Base-by-base conservation (phyloP, 768 basidiomycete species). In the Leccinum broughii region DNA sequence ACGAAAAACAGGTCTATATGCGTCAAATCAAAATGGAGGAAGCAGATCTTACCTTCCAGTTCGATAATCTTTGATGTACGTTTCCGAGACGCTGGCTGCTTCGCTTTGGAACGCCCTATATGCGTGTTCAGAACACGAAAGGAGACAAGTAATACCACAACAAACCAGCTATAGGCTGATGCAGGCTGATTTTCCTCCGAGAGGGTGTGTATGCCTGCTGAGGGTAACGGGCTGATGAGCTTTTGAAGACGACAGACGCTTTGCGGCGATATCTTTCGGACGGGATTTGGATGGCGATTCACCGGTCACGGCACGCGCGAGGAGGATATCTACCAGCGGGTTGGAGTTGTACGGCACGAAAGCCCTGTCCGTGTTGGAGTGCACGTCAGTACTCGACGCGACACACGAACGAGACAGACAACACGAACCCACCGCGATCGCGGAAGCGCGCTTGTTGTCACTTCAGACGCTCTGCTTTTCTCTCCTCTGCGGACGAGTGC, bases 331-430 rank as follows among this genome's bases (percentile, higher is more conserved):
- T 2, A 79, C 68, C 0, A 87, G 80, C 2, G 74, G 75, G 64
- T 87, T 87, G 53, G 76, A 72, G 15, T 74, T 76, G 1, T 81
- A 73, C 0, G 86, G 85, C 24, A 83, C 77, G 66, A 85, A 87
- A 20, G 80, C 82, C 0, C 85, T 87, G 46, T 1, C 28, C 26
- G 34, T 32, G n/a, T 28, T 26, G 6, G 20, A 22, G 8, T 14
- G n/a, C 34, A 10, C 8, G 57, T 63, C 49, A 61, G 15, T 32
- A 14, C 52, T 11, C n/a, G 35, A 41, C n/a, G 39, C 14, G 51
- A 49, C 9, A 6, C 2, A 37, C 14, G 44, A 55, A 28, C 1
- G 26, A 13, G 20, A 81, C 22, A 97, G 77, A 24, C 22, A 24
- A 24, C 22, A 24, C 22, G 22, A 24, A 24, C 22, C 22, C 2